Conservation (phyloP, 2,329 filamentous ascomycete genomes). For the Ampelomyces quisqualis region DNA sequence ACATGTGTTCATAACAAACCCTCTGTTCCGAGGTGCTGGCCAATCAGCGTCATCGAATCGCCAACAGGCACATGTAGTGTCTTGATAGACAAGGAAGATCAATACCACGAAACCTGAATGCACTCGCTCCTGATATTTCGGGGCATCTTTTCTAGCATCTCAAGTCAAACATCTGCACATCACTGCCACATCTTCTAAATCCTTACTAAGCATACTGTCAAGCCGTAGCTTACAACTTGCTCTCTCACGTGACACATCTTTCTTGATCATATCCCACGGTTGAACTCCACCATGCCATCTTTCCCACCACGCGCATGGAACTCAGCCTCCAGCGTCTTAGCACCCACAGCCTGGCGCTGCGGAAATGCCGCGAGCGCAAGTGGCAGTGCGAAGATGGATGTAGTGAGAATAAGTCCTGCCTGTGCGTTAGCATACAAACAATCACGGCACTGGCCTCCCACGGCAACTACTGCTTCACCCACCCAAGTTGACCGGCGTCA, state of each 20-base stretch:
- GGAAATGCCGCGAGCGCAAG: slow-evolving; percentile 90
- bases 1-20: not conserved
- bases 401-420: slow-evolving; percentile 71
- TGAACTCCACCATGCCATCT: slow-evolving; percentile 88
- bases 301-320: slow-evolving; percentile 81
- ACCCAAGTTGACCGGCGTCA: slow-evolving; percentile 79
- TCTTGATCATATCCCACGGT: slow-evolving; percentile 74
- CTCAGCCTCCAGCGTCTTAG: slow-evolving; percentile 75
- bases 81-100: not conserved
- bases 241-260: slow-evolving; percentile 1
- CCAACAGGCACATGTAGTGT: too few relatives aligned
- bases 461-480: slow-evolving; percentile 20
- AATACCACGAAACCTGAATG: too few relatives aligned
- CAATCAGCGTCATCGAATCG: not conserved
- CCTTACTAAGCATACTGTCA: not conserved
- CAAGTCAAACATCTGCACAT: too few relatives aligned
- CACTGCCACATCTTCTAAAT: not conserved
- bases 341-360: slow-evolving; percentile 79
- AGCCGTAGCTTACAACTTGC: not conserved
- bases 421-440: slow-evolving; percentile 56
- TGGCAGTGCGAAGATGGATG: slow-evolving; percentile 84
- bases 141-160: too few relatives aligned
- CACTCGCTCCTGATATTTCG: too few relatives aligned
- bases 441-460: too few relatives aligned
- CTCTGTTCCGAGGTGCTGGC: too few relatives aligned